A percentile compares a stretch with the other conserved stretches of the same genome.
Evolutionary conservation across 768 basidiomycete genomes (phyloP).

Genomic region (Pleurotus pulmonarius): DNA sequence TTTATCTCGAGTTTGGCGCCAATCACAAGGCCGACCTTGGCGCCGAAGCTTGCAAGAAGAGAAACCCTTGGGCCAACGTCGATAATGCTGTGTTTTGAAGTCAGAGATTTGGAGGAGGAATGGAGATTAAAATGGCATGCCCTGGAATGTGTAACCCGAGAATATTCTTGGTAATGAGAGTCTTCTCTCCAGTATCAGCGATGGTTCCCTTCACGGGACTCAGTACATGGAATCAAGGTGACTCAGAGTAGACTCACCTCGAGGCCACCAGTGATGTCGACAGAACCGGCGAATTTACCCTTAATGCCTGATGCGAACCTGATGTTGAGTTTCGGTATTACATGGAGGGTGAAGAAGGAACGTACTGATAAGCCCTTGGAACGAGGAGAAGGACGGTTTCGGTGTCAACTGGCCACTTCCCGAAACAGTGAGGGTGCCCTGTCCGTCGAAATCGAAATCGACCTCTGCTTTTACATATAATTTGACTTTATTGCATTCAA

Average conservation of each 20-base stretch:
- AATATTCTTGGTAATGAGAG: constrained; percentile 3
- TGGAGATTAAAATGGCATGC: background rate
- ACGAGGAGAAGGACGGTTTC: background rate
- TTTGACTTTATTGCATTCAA: background rate
- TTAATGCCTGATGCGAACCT: background rate
- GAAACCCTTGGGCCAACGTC: constrained; percentile 1
- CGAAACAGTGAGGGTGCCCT: constrained; percentile 1
- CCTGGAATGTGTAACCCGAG: constrained; percentile 1
- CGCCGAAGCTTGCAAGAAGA: constrained; percentile 1
- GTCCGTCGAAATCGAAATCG: constrained; percentile 3
- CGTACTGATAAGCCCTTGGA: constrained; percentile 1
- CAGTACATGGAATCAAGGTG: background rate
- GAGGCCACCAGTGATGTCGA: constrained; percentile 5
- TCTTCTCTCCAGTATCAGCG: constrained; percentile 2
- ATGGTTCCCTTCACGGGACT: background rate
- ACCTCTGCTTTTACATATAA: constrained; percentile 4
- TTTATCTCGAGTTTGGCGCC: constrained; percentile 5
- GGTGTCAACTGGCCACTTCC: background rate
- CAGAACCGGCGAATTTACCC: constrained; percentile 3
- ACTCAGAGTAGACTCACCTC: background rate
- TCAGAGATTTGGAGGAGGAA: background rate
- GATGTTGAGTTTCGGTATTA: background rate
- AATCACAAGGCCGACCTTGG: constrained; percentile 4
- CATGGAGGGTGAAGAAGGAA: background rate
- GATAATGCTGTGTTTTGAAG: background rate